A percentile compares a stretch with the other conserved stretches of the same genome.
Evolutionary conservation across 345 rosid genomes (phyloP).

Genomic region (Citrus inodora): DNA sequence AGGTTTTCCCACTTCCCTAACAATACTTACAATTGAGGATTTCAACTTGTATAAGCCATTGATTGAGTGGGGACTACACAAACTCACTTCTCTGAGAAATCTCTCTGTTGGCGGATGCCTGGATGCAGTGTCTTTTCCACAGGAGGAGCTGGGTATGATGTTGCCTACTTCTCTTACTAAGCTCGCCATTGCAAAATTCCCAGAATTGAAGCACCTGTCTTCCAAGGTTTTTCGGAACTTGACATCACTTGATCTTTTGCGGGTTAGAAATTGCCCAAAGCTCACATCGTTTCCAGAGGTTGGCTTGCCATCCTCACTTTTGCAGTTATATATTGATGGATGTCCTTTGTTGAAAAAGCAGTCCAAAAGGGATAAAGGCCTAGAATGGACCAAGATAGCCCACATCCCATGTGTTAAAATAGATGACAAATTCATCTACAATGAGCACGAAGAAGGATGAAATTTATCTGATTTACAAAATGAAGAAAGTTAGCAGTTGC

Average conservation of each 20-base stretch:
- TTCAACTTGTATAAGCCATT: slow-evolving; percentile 3
- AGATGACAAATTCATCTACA: not conserved
- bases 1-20: slow-evolving; percentile 18
- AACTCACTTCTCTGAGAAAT: slow-evolving; percentile 2
- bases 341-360: slow-evolving; percentile 11
- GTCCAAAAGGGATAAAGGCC: slow-evolving; percentile 3
- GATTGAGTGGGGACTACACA: slow-evolving; percentile 14
- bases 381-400: slow-evolving; percentile 20
- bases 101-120: slow-evolving; percentile 13
- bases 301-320: slow-evolving; percentile 6
- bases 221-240: slow-evolving; percentile 16
- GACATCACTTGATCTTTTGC: slow-evolving; percentile 7
- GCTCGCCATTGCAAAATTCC: slow-evolving; percentile 9
- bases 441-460: too few relatives aligned
- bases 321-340: not conserved
- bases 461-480: too few relatives aligned
- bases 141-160: not conserved
- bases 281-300: slow-evolving; percentile 9
- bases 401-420: slow-evolving; percentile 9
- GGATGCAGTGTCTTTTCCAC: slow-evolving; percentile 17
- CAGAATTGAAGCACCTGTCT: slow-evolving; percentile 10
- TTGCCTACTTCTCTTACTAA: slow-evolving; percentile 4
- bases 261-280: slow-evolving; percentile 6
- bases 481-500: too few relatives aligned
- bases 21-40: not conserved